phyloP scores from a whole-genome alignment of 1,284 basidiomycete genomes.

The Moniliophthora roreri region DNA sequence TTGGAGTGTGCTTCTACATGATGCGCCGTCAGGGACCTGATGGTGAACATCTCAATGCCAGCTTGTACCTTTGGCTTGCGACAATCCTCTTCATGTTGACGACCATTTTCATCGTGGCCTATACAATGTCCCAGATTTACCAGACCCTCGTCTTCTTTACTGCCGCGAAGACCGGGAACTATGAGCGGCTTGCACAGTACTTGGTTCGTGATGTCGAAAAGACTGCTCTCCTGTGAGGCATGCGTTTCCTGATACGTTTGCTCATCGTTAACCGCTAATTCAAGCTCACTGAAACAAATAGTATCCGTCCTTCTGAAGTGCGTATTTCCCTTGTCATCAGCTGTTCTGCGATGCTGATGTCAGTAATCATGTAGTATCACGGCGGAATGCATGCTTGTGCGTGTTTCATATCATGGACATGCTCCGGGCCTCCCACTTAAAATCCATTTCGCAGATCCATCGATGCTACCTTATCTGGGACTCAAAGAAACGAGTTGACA shows the following conservation, averaged over 20 bases:
- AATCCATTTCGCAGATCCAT: background rate
- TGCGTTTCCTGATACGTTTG: too few species aligned
- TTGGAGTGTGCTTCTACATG: constrained; percentile 1
- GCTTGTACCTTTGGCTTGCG: background rate
- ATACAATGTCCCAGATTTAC: background rate
- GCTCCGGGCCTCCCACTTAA: background rate
- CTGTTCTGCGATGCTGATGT: background rate
- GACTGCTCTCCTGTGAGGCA: too few species aligned
- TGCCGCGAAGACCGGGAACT: background rate
- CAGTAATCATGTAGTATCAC: background rate
- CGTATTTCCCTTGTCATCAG: background rate
- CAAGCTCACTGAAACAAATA: too few species aligned
- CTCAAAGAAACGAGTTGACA: background rate
- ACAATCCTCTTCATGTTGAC: background rate
- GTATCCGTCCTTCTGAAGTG: background rate
- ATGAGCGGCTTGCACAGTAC: background rate
- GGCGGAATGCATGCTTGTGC: constrained; percentile 1
- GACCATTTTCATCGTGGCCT: constrained; percentile 1
- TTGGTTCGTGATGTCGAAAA: too few species aligned
- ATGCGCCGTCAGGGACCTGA: background rate
- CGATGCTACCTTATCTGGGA: constrained; percentile 1
- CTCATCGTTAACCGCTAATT: too few species aligned
- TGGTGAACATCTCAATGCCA: background rate
- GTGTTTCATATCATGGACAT: background rate
- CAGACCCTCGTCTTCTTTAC: background rate